Base-by-base conservation (phyloP, 805 yeast species). In the Lachancea kluyveri region DNA sequence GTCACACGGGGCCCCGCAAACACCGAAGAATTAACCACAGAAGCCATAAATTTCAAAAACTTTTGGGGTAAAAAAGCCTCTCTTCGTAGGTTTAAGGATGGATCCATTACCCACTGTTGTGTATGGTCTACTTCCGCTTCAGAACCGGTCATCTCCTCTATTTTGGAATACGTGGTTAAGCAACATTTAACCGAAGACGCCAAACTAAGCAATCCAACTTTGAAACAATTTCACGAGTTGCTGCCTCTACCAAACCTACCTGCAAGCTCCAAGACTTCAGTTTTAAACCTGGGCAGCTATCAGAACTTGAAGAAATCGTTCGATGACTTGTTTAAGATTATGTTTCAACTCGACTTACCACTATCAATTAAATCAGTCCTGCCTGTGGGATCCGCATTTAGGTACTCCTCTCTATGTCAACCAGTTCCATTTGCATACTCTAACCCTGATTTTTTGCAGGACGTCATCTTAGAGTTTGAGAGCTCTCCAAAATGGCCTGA, bases 401-500 rank as follows among this genome's bases (percentile, higher is more conserved):
- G 97, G 50, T 78, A 74, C 49, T 71, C 96, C 0, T 79, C 95
- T 1, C 45, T 81, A 4, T 65, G 79, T 34, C 77, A 75, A 41
- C 97, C 97, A 0, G 84, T 76, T 23, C 94, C 95, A 21, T 81
- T 73, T 64, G 86, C 90, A 6, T 65, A 68, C 18, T 68, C 83
- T 3, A 77, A 72, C 44, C 87, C 86, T 4, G 84, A 81, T 49
- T 83, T 81, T 50, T 75, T 85, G 65, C 84, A 81, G 46, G 88
- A 83, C 26, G 77, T 79, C 10, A 68, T 92, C 7, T 54, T 92
- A 21, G 95, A 88, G 57, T 85, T 92, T 56, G 98, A 92, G 60
- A 66, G 83, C 3, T 84, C 95, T 2, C 69, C 74, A n/a, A 77
- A 77, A 54, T 92, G 99, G 99, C 99, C 99, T 2, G 94, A 84